A percentile compares a stretch with the other conserved stretches of the same genome.
These are phyloP conservation scores for Ophioceras dolichostomum DNA, from an alignment of 2,329 filamentous ascomycete species.

Conservation along the genomic window DNA sequence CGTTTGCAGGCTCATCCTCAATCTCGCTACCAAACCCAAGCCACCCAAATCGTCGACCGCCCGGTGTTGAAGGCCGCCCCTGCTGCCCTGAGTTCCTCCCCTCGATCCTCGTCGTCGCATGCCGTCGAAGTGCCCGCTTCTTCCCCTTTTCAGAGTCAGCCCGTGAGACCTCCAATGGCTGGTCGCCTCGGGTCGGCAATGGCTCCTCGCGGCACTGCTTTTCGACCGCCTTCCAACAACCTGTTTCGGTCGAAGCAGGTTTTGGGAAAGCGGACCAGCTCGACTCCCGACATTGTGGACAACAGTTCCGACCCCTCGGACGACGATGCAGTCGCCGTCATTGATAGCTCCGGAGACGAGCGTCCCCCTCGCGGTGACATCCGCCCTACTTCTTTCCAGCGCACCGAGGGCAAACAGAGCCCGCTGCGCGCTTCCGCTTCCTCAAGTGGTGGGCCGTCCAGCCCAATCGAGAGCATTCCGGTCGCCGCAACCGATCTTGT, in stretches of 20 bases:
- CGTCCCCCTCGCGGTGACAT: slow-evolving; percentile 47
- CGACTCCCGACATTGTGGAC: neutral
- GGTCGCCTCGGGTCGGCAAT: slow-evolving; percentile 47
- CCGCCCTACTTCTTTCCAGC: slow-evolving; percentile 44
- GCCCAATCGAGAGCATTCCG: neutral
- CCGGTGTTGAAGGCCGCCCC: slow-evolving; percentile 17
- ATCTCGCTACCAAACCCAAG: slow-evolving; percentile 32
- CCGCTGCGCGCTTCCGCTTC: neutral
- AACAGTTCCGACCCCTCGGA: slow-evolving; percentile 6
- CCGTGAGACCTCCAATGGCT: too few relatives aligned
- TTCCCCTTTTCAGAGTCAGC: too few relatives aligned
- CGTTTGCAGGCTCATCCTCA: too few relatives aligned
- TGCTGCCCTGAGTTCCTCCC: slow-evolving; percentile 23
- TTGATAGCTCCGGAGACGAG: slow-evolving; percentile 43
- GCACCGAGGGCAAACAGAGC: slow-evolving; percentile 12
- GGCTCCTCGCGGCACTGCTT: slow-evolving; percentile 65
- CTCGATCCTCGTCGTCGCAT: slow-evolving; percentile 21
- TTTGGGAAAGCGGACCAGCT: slow-evolving; percentile 3
- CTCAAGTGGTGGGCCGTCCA: neutral
- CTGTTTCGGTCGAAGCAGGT: neutral
- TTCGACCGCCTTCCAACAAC: slow-evolving; percentile 33
- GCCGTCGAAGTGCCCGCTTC: slow-evolving; percentile 77
- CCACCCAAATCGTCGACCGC: slow-evolving; percentile 32
- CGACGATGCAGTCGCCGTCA: slow-evolving; percentile 26
- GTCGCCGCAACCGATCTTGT: neutral